phyloP scores from a whole-genome alignment of 2,329 filamentous ascomycete species.

The Hypoxylon sp. region DNA sequence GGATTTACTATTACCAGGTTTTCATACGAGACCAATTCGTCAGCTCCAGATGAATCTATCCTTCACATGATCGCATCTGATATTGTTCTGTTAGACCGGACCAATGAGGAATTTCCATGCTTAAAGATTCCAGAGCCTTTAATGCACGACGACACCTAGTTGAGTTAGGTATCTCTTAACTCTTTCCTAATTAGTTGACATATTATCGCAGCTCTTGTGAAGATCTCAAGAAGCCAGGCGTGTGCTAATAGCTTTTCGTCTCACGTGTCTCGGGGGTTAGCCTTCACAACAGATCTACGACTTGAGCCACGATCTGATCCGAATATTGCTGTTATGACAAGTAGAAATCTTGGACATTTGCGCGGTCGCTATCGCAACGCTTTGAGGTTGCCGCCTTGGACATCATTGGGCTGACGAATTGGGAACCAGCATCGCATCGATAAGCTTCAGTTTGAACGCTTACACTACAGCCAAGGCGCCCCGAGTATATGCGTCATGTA shows the following conservation, averaged over 20 bases:
- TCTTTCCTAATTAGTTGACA: neutral
- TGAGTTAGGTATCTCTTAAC: neutral
- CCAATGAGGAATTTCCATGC: conserved; percentile 7
- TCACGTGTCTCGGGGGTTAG: neutral
- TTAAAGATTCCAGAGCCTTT: conserved; percentile 7
- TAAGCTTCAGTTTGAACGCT: too few relatives aligned
- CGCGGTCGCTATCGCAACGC: neutral
- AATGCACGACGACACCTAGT: neutral
- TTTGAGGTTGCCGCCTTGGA: neutral
- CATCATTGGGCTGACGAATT: too few relatives aligned
- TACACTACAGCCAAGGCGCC: neutral
- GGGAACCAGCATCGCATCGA: too few relatives aligned
- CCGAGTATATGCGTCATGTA: neutral
- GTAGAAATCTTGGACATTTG: neutral
- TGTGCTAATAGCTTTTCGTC: neutral
- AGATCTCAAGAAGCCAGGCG: neutral
- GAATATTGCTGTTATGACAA: neutral
- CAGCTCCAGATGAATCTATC: conserved; percentile 17
- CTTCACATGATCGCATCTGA: conserved; percentile 22
- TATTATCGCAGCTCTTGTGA: neutral
- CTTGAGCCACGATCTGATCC: neutral
- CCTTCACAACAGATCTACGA: neutral
- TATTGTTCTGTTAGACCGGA: neutral
- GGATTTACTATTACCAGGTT: neutral
- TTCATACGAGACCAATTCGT: conserved; percentile 26